Conservation (phyloP, 2,329 filamentous ascomycete species). For the Periconia digitata region DNA sequence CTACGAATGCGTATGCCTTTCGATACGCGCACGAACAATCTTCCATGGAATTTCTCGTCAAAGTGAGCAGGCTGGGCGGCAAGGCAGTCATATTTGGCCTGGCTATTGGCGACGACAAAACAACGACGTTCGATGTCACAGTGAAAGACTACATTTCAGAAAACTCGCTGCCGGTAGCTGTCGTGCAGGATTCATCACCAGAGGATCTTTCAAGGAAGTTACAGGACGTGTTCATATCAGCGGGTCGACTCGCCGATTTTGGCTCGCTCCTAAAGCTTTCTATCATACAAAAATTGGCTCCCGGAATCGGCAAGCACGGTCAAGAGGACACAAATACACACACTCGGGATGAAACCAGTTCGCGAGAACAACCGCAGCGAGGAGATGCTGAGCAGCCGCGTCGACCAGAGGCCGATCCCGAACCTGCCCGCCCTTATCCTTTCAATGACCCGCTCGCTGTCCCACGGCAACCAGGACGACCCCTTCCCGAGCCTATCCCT, state of each 20-base stretch:
- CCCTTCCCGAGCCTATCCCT: conserved; percentile 79
- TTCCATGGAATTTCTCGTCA: conserved; percentile 79
- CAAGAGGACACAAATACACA: conserved; percentile 62
- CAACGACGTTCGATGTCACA: conserved; percentile 73
- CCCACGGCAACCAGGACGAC: conserved; percentile 56
- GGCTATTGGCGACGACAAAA: conserved; percentile 77
- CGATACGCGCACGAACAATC: conserved; percentile 86
- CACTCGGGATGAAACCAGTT: conserved; percentile 39
- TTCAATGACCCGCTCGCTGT: conserved; percentile 68
- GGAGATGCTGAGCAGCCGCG: conserved; percentile 22
- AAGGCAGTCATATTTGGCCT: conserved; percentile 84
- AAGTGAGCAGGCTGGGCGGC: conserved; percentile 76
- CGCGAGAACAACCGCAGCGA: conserved; percentile 32
- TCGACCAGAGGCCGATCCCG: conserved; percentile 52
- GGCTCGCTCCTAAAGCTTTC: conserved; percentile 72
- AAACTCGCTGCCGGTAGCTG: conserved; percentile 56
- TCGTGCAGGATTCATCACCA: conserved; percentile 51
- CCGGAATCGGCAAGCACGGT: conserved; percentile 73
- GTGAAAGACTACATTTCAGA: conserved; percentile 74
- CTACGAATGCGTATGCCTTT: conserved; percentile 72
- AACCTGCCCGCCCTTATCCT: conserved; percentile 67
- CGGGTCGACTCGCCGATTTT: conserved; percentile 67
- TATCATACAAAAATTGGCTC: conserved; percentile 82
- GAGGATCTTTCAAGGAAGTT: conserved; percentile 48
- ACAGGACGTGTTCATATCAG: conserved; percentile 71